Percentiles rank a stretch among this genome's conserved stretches.
Evolutionary conservation across 345 rosid species (phyloP).

Genomic region (Sonneratia caseolaris): DNA sequence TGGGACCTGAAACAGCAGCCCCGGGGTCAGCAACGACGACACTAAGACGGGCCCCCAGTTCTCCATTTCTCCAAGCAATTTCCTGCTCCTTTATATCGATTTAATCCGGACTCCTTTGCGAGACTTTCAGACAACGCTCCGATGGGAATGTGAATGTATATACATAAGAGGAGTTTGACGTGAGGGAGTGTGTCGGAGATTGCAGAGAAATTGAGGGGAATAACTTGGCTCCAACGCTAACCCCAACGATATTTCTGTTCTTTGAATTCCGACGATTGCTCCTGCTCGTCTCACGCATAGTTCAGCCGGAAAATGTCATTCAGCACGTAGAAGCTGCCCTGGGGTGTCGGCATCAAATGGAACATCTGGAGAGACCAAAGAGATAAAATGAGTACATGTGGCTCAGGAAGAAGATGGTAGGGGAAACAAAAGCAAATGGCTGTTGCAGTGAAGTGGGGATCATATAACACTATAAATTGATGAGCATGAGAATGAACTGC

Average conservation of each 20-base stretch:
- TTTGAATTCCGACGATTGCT: background rate
- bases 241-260: background rate
- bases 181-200: background rate
- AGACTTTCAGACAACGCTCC: background rate
- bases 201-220: constrained; percentile 2
- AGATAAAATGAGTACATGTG: too few relatives aligned
- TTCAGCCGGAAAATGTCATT: constrained; percentile 47
- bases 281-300: constrained; percentile 23
- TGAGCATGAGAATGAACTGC: background rate
- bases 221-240: constrained; percentile 11
- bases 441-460: too few relatives aligned
- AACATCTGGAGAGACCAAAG: constrained; percentile 24
- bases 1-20: constrained; percentile 47
- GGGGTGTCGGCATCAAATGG: constrained; percentile 43
- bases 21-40: constrained; percentile 42
- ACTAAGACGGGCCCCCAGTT: constrained; percentile 59
- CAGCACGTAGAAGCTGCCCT: constrained; percentile 36
- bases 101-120: background rate
- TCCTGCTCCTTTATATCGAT: background rate
- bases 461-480: too few relatives aligned
- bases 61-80: constrained; percentile 19
- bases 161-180: background rate
- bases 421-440: too few relatives aligned
- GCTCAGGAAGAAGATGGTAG: too few relatives aligned
- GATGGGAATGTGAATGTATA: background rate